Conservation (phyloP, 345 rosid genomes). For the Kernera saxatilis region DNA sequence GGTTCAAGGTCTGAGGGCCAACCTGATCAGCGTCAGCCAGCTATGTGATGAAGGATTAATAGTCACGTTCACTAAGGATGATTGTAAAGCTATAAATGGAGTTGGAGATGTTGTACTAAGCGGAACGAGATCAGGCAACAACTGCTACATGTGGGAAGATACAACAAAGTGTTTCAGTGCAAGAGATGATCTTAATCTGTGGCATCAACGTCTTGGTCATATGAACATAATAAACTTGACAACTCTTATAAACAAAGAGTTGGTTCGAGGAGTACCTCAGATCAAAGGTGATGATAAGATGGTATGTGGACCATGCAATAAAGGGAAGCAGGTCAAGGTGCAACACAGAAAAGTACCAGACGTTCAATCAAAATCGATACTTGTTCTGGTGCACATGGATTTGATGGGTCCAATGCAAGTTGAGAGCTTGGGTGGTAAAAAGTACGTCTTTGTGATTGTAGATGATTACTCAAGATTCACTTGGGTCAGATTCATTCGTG, state of each 20-base stretch:
- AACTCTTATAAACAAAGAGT: accelerated
- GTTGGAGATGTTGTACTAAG: accelerated
- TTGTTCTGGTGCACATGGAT: neutral
- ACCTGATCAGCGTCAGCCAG: neutral
- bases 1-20: neutral
- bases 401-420: neutral
- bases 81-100: neutral
- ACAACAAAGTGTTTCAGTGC: too few relatives aligned
- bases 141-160: too few relatives aligned
- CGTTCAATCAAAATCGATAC: accelerated
- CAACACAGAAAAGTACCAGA: neutral
- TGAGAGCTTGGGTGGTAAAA: neutral
- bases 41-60: neutral
- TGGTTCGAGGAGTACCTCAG: neutral
- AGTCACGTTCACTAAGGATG: neutral
- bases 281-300: neutral
- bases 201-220: neutral
- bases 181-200: neutral
- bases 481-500: neutral
- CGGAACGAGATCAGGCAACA: too few relatives aligned
- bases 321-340: neutral
- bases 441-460: neutral
- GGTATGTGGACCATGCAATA: neutral
- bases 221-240: neutral
- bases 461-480: neutral